Conservation (phyloP, 371 early-diverging fungal species). For the Mucor sp. region DNA sequence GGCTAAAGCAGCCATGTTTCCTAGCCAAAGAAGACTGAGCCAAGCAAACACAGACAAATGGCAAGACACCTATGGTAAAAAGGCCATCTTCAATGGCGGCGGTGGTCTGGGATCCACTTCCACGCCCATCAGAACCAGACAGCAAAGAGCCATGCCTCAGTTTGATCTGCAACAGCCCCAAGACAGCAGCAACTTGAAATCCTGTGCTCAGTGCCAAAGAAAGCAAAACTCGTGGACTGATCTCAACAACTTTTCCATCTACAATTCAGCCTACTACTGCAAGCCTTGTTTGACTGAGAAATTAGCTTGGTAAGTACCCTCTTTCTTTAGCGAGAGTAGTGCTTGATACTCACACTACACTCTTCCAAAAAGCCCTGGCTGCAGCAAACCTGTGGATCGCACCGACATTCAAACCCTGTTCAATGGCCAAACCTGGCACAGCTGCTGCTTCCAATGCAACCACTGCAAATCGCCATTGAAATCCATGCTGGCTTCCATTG, state of each 20-base stretch:
- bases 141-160: conserved; percentile 19
- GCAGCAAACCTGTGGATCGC: conserved; percentile 8
- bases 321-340: neutral
- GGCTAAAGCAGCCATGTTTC: conserved; percentile 8
- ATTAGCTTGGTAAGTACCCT: conserved; percentile 14
- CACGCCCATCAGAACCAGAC: conserved; percentile 12
- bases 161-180: conserved; percentile 10
- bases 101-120: neutral
- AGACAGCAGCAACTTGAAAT: conserved; percentile 10
- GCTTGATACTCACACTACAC: neutral
- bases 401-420: conserved; percentile 9
- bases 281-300: conserved; percentile 19
- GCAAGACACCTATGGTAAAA: conserved; percentile 32
- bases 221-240: conserved; percentile 25
- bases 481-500: conserved; percentile 7
- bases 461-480: conserved; percentile 14
- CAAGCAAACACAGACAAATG: conserved; percentile 23
- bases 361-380: conserved; percentile 12
- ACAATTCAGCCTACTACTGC: conserved; percentile 22
- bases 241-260: conserved; percentile 14
- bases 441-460: conserved; percentile 19
- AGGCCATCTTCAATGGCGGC: conserved; percentile 24
- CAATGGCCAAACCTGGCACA: conserved; percentile 14
- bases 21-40: conserved; percentile 9
- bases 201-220: conserved; percentile 14